Percentiles rank a stretch among this genome's conserved stretches.
These are phyloP conservation scores for Pestalotiopsis sp. DNA, from an alignment of 2,329 filamentous ascomycete species.

Conservation along the genomic window DNA sequence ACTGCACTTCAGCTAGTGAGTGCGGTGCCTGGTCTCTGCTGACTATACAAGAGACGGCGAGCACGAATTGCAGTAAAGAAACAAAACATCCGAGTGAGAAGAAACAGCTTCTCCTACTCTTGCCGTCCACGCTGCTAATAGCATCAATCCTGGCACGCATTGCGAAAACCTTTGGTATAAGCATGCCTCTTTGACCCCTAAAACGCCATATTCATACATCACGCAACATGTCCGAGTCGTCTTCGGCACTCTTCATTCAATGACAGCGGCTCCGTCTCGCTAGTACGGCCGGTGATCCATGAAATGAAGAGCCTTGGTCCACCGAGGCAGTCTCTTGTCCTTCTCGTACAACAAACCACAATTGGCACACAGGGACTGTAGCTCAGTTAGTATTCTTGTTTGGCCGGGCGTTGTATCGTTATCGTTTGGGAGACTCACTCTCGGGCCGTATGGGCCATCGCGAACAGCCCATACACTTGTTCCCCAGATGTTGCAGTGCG, in stretches of 20 bases:
- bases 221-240: not conserved
- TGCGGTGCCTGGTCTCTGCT: not conserved
- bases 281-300: slow-evolving; percentile 33
- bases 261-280: not conserved
- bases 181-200: slow-evolving; percentile 1
- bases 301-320: slow-evolving; percentile 70
- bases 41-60: not conserved
- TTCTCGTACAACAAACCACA: slow-evolving; percentile 89
- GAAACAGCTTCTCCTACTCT: not conserved
- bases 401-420: not conserved
- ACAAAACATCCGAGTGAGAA: not conserved
- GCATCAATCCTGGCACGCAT: not conserved
- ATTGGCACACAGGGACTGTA: slow-evolving; percentile 85
- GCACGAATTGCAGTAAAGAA: not conserved
- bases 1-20: not conserved
- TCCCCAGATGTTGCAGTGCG: slow-evolving; percentile 86
- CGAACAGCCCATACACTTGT: slow-evolving; percentile 92
- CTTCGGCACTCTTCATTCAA: not conserved
- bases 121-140: not conserved
- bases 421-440: slow-evolving; percentile 58
- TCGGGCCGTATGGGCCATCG: slow-evolving; percentile 83
- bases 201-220: slow-evolving; percentile 18
- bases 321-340: slow-evolving; percentile 79
- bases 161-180: slow-evolving; percentile 8
- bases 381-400: not conserved